A percentile compares a stretch with the other conserved stretches of the same genome.
Conservation (phyloP, 306 rosid genomes). For the Pyrus communis region DNA sequence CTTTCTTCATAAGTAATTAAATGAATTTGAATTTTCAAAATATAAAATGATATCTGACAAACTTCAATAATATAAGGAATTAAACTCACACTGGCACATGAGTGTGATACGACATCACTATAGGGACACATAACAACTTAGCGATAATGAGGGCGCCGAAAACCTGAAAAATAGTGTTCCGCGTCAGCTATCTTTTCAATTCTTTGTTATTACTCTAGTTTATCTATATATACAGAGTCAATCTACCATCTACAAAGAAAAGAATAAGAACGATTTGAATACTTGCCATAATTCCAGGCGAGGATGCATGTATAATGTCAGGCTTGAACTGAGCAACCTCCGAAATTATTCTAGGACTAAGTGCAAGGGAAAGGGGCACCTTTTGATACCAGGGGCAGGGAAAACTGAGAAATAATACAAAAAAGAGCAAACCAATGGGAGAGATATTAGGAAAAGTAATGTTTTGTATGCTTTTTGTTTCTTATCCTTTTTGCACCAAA, state of each 20-base stretch:
- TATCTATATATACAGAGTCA: neutral
- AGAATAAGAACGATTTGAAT: neutral
- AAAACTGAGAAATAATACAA: conserved; percentile 45
- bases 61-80: conserved; percentile 10
- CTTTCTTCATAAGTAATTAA: neutral
- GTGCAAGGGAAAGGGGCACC: conserved; percentile 96
- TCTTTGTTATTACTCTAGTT: neutral
- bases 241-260: conserved; percentile 1
- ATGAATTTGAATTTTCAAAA: neutral
- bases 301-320: conserved; percentile 96
- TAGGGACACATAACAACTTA: conserved; percentile 74
- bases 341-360: conserved; percentile 96
- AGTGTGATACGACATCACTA: conserved; percentile 98
- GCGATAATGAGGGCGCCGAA: conserved; percentile 93
- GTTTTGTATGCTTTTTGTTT: neutral
- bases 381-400: conserved; percentile 91
- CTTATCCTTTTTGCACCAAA: neutral
- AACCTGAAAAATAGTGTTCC: conserved; percentile 47
- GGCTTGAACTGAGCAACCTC: conserved; percentile 97
- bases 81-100: conserved; percentile 90
- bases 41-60: neutral
- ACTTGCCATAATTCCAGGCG: conserved; percentile 94
- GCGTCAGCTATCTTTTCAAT: conserved; percentile 7
- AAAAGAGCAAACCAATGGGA: neutral
- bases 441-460: conserved; percentile 4